Evolutionary conservation across 495 filamentous ascomycete genomes (phyloP).

Genomic region (Lasiosphaeria miniovina): DNA sequence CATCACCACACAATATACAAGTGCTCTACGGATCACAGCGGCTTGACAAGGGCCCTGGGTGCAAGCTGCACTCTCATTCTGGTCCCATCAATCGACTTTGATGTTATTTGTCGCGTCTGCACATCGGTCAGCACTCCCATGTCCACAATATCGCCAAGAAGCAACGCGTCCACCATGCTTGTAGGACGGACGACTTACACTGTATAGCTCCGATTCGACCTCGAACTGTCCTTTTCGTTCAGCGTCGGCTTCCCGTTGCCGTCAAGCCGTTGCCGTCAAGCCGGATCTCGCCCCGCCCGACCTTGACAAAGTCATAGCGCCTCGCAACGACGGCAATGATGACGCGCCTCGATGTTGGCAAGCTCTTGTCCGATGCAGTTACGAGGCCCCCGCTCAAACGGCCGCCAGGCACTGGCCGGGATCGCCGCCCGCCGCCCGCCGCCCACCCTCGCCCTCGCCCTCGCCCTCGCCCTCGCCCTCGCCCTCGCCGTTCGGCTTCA

Average conservation of each 20-base stretch:
- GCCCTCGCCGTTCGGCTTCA: constrained; percentile 13
- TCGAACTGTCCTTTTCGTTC: constrained; percentile 40
- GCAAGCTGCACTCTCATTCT: constrained; percentile 31
- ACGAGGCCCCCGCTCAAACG: constrained; percentile 55
- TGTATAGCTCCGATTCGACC: constrained; percentile 42
- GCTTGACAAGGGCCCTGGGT: neutral
- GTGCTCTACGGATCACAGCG: neutral
- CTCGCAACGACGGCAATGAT: constrained; percentile 38
- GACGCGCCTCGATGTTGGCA: constrained; percentile 42
- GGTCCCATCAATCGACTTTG: constrained; percentile 37
- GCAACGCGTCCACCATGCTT: too few relatives aligned
- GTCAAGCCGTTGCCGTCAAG: constrained; percentile 36
- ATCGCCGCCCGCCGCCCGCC: constrained; percentile 18
- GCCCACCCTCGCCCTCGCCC: constrained; percentile 14
- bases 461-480: constrained; percentile 25
- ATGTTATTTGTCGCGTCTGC: constrained; percentile 34
- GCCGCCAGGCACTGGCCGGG: constrained; percentile 45
- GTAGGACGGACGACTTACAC: constrained; percentile 31
- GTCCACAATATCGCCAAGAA: neutral
- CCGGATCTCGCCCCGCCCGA: constrained; percentile 42
- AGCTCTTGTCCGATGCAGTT: constrained; percentile 59
- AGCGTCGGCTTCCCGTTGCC: constrained; percentile 33
- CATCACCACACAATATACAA: neutral
- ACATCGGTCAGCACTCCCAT: neutral
- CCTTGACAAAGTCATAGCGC: constrained; percentile 43